These are phyloP conservation scores for Verticillium klebahnii DNA, from an alignment of 2,329 filamentous ascomycete genomes.

Conservation along the genomic window DNA sequence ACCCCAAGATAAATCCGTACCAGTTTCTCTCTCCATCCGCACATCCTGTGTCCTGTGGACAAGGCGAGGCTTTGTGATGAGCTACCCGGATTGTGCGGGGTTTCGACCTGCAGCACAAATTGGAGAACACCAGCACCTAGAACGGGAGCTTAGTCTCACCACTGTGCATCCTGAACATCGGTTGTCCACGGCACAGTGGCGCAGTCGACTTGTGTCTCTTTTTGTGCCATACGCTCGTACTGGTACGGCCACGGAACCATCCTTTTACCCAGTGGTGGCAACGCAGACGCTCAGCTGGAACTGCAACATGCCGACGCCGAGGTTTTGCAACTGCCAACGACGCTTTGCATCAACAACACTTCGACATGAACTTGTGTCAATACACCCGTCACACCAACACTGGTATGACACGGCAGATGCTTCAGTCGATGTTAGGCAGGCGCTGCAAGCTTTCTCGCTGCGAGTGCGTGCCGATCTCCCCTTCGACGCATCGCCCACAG, in stretches of 20 bases:
- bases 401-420: not conserved
- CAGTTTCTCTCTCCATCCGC: not conserved
- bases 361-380: not conserved
- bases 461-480: not conserved
- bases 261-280: not conserved
- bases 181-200: not conserved
- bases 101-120: not conserved
- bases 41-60: not conserved
- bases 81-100: not conserved
- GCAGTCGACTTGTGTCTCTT: not conserved
- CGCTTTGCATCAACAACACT: not conserved
- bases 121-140: not conserved
- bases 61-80: not conserved
- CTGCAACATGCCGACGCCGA: not conserved
- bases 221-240: not conserved
- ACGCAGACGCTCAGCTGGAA: not conserved
- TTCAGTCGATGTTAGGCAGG: not conserved
- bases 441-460: not conserved
- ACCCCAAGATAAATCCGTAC: conserved; percentile 30
- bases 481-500: not conserved
- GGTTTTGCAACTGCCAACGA: not conserved
- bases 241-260: not conserved
- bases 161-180: not conserved
- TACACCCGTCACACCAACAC: not conserved
- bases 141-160: not conserved